Evolutionary conservation across 257 asterid genomes (phyloP).

Genomic region (Ligustrum vulgare): DNA sequence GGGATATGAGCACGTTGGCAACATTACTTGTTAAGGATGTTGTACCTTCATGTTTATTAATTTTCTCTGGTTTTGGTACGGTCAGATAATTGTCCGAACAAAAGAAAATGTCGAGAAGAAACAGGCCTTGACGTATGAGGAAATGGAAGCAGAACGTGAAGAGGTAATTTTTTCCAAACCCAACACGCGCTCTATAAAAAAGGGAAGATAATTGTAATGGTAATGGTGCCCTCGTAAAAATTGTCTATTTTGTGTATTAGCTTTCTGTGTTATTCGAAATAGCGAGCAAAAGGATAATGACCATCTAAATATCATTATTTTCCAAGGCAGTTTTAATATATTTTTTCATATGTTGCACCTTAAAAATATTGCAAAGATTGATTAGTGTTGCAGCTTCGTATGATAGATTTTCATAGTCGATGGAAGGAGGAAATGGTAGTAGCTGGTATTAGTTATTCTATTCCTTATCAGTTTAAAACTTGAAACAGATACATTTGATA

Average conservation of each 20-base stretch:
- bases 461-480: neutral
- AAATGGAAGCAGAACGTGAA: constrained; percentile 96
- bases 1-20: neutral
- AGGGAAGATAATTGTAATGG: neutral
- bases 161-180: constrained; percentile 57
- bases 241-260: neutral
- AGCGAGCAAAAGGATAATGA: neutral
- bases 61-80: constrained; percentile 18
- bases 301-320: neutral
- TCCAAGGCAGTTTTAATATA: neutral
- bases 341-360: neutral
- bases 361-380: neutral
- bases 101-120: constrained; percentile 93
- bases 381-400: neutral
- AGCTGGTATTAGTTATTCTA: neutral
- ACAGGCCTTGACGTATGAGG: constrained; percentile 97
- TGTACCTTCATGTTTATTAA: constrained; percentile 11
- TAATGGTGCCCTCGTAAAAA: neutral
- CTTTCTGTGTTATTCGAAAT: neutral
- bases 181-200: neutral
- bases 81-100: constrained; percentile 75
- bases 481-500: neutral
- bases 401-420: neutral
- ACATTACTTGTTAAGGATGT: constrained; percentile 10
- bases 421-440: neutral